Evolutionary conservation across 2,329 filamentous ascomycete species (phyloP).

Genomic region (Huntiella savannae): DNA sequence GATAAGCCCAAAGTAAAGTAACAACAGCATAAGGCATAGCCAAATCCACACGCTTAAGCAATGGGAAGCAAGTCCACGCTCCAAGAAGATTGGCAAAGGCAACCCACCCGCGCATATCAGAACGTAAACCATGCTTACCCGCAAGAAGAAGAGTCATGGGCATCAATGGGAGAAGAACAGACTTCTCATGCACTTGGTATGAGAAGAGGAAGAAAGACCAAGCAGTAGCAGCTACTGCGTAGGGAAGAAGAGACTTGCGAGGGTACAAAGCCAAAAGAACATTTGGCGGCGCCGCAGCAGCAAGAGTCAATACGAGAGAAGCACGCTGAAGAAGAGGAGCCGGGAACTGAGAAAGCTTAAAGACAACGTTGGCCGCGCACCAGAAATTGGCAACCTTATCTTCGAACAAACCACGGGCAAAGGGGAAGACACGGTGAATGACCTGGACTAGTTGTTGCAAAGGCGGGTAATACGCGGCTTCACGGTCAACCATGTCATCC

Average conservation of each 20-base stretch:
- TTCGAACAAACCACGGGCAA: conserved; percentile 88
- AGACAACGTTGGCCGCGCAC: conserved; percentile 76
- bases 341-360: conserved; percentile 68
- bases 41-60: conserved; percentile 70
- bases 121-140: conserved; percentile 56
- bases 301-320: conserved; percentile 55
- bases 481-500: conserved; percentile 37
- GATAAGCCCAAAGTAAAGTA: conserved; percentile 74
- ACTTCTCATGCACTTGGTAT: conserved; percentile 98
- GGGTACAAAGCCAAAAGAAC: conserved; percentile 62
- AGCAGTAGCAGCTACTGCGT: conserved; percentile 63
- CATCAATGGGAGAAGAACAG: conserved; percentile 73
- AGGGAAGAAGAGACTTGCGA: conserved; percentile 54
- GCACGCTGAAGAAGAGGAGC: conserved; percentile 52
- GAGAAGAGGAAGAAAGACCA: conserved; percentile 98
- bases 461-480: conserved; percentile 53
- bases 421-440: conserved; percentile 85
- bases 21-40: conserved; percentile 70
- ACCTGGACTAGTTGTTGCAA: conserved; percentile 66
- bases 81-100: conserved; percentile 88
- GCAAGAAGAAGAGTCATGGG: conserved; percentile 83
- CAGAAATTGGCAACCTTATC: conserved; percentile 98
- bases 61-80: conserved; percentile 82
- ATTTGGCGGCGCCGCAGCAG: conserved; percentile 62
- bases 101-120: conserved; percentile 69